These are phyloP conservation scores for Cunninghamia lanceolata DNA, from an alignment of 75 land plant species.

Conservation along the genomic window DNA sequence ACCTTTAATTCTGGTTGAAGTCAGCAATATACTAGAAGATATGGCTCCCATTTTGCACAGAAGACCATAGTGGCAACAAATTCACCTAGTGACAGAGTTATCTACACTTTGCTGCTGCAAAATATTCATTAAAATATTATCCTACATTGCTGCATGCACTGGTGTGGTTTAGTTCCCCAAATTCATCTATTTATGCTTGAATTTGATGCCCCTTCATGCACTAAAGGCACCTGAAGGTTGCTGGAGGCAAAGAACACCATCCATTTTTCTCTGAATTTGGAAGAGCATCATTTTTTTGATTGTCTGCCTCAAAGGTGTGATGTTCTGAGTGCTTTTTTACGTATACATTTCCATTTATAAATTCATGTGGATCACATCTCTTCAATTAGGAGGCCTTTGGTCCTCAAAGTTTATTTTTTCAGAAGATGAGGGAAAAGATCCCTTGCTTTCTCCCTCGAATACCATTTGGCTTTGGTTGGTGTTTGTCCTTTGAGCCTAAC, in stretches of 20 bases:
- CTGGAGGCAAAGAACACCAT: neutral
- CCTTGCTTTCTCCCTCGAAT: neutral
- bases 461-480: neutral
- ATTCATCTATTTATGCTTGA: neutral
- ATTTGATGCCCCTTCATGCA: neutral
- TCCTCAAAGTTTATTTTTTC: neutral
- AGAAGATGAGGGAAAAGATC: neutral
- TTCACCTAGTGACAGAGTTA: neutral
- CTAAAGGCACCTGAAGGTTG: neutral
- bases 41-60: neutral
- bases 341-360: too few relatives aligned
- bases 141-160: neutral
- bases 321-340: too few relatives aligned
- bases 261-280: neutral
- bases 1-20: too few relatives aligned
- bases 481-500: neutral
- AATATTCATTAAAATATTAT: neutral
- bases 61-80: neutral
- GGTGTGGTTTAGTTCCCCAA: neutral
- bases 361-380: neutral
- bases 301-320: neutral
- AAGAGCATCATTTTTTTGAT: neutral
- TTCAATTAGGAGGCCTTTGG: too few relatives aligned
- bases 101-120: neutral
- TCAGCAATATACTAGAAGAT: neutral